A percentile compares a stretch with the other conserved stretches of the same genome.
phyloP scores from a whole-genome alignment of 805 yeast genomes.

The Candida endomychidarum region DNA sequence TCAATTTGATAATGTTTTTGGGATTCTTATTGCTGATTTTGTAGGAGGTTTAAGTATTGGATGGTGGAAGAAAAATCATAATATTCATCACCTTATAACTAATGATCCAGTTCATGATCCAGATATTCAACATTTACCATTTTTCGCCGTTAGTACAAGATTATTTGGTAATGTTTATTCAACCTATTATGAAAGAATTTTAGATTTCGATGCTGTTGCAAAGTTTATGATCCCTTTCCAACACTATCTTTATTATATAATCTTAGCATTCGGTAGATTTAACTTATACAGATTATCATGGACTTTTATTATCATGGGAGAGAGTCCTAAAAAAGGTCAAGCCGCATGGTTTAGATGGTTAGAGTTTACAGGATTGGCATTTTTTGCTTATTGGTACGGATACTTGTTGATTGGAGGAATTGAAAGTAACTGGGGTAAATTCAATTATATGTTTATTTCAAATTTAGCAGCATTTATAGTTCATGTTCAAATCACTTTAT shows the following conservation, averaged over 20 bases:
- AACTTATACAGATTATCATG: conserved; percentile 80
- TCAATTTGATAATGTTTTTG: conserved; percentile 71
- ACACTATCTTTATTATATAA: conserved; percentile 70
- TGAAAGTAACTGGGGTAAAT: conserved; percentile 52
- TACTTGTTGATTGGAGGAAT: conserved; percentile 57
- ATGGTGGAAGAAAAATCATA: conserved; percentile 95
- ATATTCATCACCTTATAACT: conserved; percentile 89
- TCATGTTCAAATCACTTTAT: conserved; percentile 88
- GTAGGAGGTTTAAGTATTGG: conserved; percentile 87
- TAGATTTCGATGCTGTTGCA: conserved; percentile 71
- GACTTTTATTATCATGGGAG: conserved; percentile 70
- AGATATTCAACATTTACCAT: conserved; percentile 90
- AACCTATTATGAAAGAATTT: conserved; percentile 69
- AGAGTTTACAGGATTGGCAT: conserved; percentile 66
- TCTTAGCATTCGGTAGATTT: conserved; percentile 80
- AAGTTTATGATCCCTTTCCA: conserved; percentile 60
- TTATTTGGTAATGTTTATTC: conserved; percentile 71
- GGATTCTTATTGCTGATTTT: conserved; percentile 71
- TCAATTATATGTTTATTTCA: conserved; percentile 65
- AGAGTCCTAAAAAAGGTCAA: conserved; percentile 76
- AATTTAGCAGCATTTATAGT: conserved; percentile 85
- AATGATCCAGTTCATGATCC: conserved; percentile 94
- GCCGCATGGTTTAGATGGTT: conserved; percentile 86
- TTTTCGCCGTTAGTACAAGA: conserved; percentile 79
- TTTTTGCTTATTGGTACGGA: conserved; percentile 82